phyloP scores from a whole-genome alignment of 164 flowering plant genomes.

The Piper longum region DNA sequence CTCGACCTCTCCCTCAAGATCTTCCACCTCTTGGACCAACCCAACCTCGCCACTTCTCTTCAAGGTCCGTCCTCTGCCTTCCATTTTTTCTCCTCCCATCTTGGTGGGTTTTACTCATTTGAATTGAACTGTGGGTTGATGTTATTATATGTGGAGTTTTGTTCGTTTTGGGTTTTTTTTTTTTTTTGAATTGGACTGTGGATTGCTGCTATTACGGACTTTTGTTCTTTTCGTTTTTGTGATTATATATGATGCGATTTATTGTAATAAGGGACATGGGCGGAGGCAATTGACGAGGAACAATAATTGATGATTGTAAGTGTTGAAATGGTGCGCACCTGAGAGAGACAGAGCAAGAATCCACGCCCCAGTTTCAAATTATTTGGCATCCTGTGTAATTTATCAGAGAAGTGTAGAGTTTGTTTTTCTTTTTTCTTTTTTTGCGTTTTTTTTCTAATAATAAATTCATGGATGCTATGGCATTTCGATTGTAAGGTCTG shows the following conservation, averaged over 20 bases:
- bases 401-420: background rate
- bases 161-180: background rate
- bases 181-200: background rate
- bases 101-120: too few species aligned
- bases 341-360: too few species aligned
- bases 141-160: too few species aligned
- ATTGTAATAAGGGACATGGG: background rate
- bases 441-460: background rate
- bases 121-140: background rate
- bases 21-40: slow-evolving; percentile 50
- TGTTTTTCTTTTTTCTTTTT: background rate
- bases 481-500: background rate
- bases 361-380: too few species aligned
- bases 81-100: background rate
- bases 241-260: background rate
- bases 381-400: background rate
- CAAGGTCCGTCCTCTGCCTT: slow-evolving; percentile 27
- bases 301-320: too few species aligned
- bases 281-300: background rate
- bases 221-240: background rate
- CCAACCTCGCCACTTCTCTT: slow-evolving; percentile 46
- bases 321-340: too few species aligned
- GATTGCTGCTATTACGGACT: background rate
- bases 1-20: slow-evolving; percentile 38
- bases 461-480: background rate